A percentile compares a stretch with the other conserved stretches of the same genome.
These are phyloP conservation scores for Phytophthora pini DNA, from an alignment of 352 stramenopile genomes.

Conservation along the genomic window DNA sequence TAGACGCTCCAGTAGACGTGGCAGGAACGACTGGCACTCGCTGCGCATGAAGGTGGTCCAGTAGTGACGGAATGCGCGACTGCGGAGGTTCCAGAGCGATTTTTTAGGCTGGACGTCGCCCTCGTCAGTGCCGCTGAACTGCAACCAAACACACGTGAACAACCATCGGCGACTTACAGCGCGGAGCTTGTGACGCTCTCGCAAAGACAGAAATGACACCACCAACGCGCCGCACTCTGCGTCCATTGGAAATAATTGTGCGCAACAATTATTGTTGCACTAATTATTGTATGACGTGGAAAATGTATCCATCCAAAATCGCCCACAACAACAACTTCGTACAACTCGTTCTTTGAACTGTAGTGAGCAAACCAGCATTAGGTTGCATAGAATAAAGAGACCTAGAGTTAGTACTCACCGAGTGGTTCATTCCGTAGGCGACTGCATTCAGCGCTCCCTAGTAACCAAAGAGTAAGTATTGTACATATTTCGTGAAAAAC, in stretches of 20 bases:
- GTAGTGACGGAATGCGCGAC: conserved; percentile 57
- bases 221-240: conserved; percentile 34
- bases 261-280: background rate
- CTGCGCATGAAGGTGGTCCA: conserved; percentile 65
- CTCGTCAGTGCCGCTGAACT: conserved; percentile 23
- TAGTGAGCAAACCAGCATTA: background rate
- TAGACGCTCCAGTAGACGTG: conserved; percentile 42
- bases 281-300: conserved; percentile 1
- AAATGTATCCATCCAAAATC: background rate
- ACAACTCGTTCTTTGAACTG: conserved; percentile 32
- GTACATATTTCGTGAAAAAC: too few relatives aligned
- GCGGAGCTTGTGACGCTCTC: conserved; percentile 52
- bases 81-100: conserved; percentile 58
- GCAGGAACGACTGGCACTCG: conserved; percentile 44
- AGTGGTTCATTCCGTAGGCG: conserved; percentile 69
- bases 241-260: conserved; percentile 43
- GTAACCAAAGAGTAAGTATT: too few relatives aligned
- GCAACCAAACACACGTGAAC: conserved; percentile 62
- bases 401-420: conserved; percentile 35
- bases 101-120: conserved; percentile 43
- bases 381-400: background rate
- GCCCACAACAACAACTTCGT: background rate
- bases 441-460: conserved; percentile 70
- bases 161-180: conserved; percentile 59
- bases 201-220: conserved; percentile 49